A percentile compares a stretch with the other conserved stretches of the same genome.
phyloP scores from a whole-genome alignment of 176 grass and related monocot genomes.

The Coix lacrymajobi region DNA sequence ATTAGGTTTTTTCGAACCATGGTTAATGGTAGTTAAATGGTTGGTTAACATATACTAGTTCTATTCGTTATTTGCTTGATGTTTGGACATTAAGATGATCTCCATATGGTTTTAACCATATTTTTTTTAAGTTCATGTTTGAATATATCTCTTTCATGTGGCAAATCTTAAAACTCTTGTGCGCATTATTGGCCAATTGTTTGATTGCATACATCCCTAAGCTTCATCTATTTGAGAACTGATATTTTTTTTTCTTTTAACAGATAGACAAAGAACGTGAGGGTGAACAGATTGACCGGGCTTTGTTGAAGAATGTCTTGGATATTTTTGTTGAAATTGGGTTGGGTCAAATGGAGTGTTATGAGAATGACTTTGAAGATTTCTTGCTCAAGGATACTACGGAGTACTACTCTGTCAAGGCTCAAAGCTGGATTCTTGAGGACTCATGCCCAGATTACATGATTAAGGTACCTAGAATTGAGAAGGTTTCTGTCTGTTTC shows the following conservation, averaged over 20 bases:
- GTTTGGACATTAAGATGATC: background rate
- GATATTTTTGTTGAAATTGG: slow-evolving; percentile 99
- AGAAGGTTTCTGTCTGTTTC: background rate
- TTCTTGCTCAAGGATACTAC: slow-evolving; percentile 88
- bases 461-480: slow-evolving; percentile 63
- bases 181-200: background rate
- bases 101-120: background rate
- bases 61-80: background rate
- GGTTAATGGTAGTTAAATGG: background rate
- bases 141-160: background rate
- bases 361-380: slow-evolving; percentile 86
- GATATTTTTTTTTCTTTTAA: slow-evolving; percentile 15
- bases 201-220: background rate
- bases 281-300: slow-evolving; percentile 82
- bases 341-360: slow-evolving; percentile 69
- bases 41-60: background rate
- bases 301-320: slow-evolving; percentile 90
- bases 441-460: slow-evolving; percentile 97
- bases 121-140: background rate
- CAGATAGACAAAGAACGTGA: slow-evolving; percentile 98
- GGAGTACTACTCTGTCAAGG: slow-evolving; percentile 87
- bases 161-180: background rate
- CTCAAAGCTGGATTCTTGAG: slow-evolving; percentile 89
- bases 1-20: too few relatives aligned
- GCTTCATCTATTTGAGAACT: background rate